phyloP scores from a whole-genome alignment of 2,329 filamentous ascomycete genomes.

The Zelopaecilomyces penicillatus region DNA sequence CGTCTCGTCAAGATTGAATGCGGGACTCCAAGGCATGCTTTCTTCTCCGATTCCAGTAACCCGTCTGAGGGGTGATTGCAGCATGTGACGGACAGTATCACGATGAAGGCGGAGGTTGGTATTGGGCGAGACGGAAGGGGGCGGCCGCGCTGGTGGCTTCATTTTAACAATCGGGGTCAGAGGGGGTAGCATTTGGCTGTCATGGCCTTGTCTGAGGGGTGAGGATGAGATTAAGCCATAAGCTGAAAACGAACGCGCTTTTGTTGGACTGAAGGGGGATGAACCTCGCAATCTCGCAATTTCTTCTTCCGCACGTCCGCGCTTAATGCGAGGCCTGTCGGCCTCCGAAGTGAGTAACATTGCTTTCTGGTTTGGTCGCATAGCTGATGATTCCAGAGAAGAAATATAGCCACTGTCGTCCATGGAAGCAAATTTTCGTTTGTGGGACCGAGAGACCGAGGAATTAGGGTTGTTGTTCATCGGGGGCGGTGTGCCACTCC shows the following conservation, averaged over 20 bases:
- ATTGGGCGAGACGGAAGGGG: slow-evolving; percentile 81
- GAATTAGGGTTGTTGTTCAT: slow-evolving; percentile 51
- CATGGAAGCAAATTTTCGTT: slow-evolving; percentile 70
- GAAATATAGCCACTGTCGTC: slow-evolving; percentile 96
- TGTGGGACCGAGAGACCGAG: slow-evolving; percentile 59
- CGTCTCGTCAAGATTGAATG: slow-evolving; percentile 55
- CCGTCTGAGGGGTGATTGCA: slow-evolving; percentile 62
- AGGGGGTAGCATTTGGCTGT: slow-evolving; percentile 60
- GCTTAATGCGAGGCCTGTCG: slow-evolving; percentile 72
- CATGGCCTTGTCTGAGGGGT: slow-evolving; percentile 49
- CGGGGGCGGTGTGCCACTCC: slow-evolving; percentile 70
- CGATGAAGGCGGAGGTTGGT: slow-evolving; percentile 87
- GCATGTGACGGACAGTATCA: slow-evolving; percentile 69
- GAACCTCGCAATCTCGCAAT: slow-evolving; percentile 89
- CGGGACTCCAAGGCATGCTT: slow-evolving; percentile 53
- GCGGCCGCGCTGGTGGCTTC: slow-evolving; percentile 46
- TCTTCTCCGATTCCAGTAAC: slow-evolving; percentile 39
- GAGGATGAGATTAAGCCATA: slow-evolving; percentile 56
- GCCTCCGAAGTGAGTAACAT: slow-evolving; percentile 68
- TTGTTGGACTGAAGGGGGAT: slow-evolving; percentile 85
- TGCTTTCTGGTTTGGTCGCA: slow-evolving; percentile 58
- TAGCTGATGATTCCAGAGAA: slow-evolving; percentile 82
- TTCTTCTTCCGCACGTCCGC: slow-evolving; percentile 88
- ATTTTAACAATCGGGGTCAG: slow-evolving; percentile 80
- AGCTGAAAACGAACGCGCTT: slow-evolving; percentile 47